Percentiles rank a stretch among this genome's conserved stretches.
Evolutionary conservation across 352 stramenopile species (phyloP).

Genomic region (Globisporangium yorkense): DNA sequence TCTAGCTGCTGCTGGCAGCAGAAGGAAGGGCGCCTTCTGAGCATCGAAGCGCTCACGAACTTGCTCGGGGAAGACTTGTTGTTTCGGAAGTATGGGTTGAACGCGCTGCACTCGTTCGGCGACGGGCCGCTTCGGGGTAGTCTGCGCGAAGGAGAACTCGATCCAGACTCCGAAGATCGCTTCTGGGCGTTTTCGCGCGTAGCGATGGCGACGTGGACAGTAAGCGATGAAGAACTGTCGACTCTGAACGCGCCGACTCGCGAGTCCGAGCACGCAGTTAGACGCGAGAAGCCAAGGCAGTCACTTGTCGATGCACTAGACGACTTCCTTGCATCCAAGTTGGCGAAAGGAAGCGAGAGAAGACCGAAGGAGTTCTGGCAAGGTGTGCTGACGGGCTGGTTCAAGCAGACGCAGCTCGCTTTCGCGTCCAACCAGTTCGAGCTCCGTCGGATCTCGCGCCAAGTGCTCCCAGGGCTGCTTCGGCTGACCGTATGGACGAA

Average conservation of each 20-base stretch:
- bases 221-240: constrained; percentile 19
- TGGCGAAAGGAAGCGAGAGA: background rate
- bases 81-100: constrained; percentile 1
- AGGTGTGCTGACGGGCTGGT: constrained; percentile 28
- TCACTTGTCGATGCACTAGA: constrained; percentile 1
- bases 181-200: background rate
- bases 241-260: background rate
- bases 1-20: constrained; percentile 48
- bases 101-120: background rate
- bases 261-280: background rate
- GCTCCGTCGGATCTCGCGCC: constrained; percentile 51
- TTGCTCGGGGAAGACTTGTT: constrained; percentile 35
- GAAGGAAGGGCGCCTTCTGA: constrained; percentile 63
- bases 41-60: constrained; percentile 45
- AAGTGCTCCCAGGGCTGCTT: constrained; percentile 50
- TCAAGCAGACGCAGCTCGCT: constrained; percentile 28
- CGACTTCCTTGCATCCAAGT: constrained; percentile 5
- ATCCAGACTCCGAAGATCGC: background rate
- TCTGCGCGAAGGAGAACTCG: no score
- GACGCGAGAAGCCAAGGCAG: background rate
- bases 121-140: background rate
- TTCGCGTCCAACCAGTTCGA: constrained; percentile 63
- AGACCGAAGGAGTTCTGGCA: constrained; percentile 22
- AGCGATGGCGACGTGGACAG: constrained; percentile 28
- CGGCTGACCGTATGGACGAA: constrained; percentile 46